Evolutionary conservation across 1,284 basidiomycete genomes (phyloP), one percentile per base, ranked within the genome.

Genomic region (Ganoderma sinense): DNA sequence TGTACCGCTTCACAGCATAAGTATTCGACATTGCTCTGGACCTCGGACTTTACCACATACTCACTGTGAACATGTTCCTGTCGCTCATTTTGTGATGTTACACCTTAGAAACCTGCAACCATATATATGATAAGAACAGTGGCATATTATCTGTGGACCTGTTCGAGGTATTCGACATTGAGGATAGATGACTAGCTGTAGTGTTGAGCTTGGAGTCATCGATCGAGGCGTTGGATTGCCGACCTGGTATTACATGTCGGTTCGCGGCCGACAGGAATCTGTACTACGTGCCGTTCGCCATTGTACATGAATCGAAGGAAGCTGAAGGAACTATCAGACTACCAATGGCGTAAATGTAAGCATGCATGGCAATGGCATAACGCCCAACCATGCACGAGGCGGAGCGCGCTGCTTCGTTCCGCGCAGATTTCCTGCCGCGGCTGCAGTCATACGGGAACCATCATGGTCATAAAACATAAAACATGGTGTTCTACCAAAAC

Each of bases 391-490:
- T 36, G 1, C 36, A 6, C 36, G 36, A 36, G 36, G 6, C 36
- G 6, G 36, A 36, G 36, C 36, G 36, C 36, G 36, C 36, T 36
- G 36, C 36, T 36, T 23, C n/a, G 45, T 29, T 29, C 51, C 51
- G 6, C 13, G 13, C 51, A 29, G 31, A 33, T 10, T 2, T 36
- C 53, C 29, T 31, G 10, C n/a, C 29, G 16, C 11, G 11, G 16
- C 29, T 31, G 4, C 14, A 56, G 53, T 51, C 48, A 51, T 26
- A 26, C 18, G 16, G 29, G 16, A 31, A 33, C 31, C 53, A 33
- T 56, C 26, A 56, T 31, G 53, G 53, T 56, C 53, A 56, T 56
- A 56, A 33, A 33, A 18, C 53, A 56, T 56, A 31, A 56, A 18
- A 20, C 53, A 56, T 56, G 16, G 53, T 11, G 53, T 56, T 56